phyloP scores from a whole-genome alignment of 2,329 filamentous ascomycete species.

The Aspergillus sp. region DNA sequence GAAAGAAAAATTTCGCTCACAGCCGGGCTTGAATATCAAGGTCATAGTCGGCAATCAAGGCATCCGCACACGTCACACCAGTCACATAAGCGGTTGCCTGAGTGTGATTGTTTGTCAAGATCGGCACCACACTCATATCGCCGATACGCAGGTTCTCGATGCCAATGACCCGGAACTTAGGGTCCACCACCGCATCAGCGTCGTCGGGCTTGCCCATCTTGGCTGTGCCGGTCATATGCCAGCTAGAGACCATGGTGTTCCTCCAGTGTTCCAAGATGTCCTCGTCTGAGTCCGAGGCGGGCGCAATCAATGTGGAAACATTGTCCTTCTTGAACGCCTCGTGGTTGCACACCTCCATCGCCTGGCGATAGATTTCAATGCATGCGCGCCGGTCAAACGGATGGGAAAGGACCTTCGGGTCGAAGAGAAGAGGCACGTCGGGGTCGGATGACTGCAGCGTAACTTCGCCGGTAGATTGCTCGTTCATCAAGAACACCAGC shows the following conservation, averaged over 20 bases:
- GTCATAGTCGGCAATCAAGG: conserved; percentile 47
- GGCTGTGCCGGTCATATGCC: conserved; percentile 58
- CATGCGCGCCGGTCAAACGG: conserved; percentile 56
- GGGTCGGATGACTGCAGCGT: conserved; percentile 56
- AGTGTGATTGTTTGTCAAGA: conserved; percentile 50
- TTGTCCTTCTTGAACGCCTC: conserved; percentile 48
- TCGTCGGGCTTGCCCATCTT: conserved; percentile 55
- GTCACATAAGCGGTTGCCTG: conserved; percentile 57
- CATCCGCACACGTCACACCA: conserved; percentile 54
- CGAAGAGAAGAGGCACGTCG: conserved; percentile 50
- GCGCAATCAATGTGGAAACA: conserved; percentile 42
- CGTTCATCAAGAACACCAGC: conserved; percentile 53
- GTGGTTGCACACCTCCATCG: conserved; percentile 43
- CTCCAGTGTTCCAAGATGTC: conserved; percentile 53
- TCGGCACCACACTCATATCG: conserved; percentile 46
- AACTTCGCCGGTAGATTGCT: conserved; percentile 53
- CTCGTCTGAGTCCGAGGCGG: conserved; percentile 52
- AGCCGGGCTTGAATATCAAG: conserved; percentile 20
- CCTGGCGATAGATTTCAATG: conserved; percentile 51
- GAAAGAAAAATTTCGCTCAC: neutral
- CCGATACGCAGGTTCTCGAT: conserved; percentile 41
- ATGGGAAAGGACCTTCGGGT: conserved; percentile 54
- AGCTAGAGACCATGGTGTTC: conserved; percentile 47
- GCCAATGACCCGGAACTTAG: conserved; percentile 38
- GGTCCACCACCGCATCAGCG: conserved; percentile 50